Percentiles rank a stretch among this genome's conserved stretches.
Evolutionary conservation across 2,329 filamentous ascomycete species (phyloP).

Genomic region (Calycina marina): DNA sequence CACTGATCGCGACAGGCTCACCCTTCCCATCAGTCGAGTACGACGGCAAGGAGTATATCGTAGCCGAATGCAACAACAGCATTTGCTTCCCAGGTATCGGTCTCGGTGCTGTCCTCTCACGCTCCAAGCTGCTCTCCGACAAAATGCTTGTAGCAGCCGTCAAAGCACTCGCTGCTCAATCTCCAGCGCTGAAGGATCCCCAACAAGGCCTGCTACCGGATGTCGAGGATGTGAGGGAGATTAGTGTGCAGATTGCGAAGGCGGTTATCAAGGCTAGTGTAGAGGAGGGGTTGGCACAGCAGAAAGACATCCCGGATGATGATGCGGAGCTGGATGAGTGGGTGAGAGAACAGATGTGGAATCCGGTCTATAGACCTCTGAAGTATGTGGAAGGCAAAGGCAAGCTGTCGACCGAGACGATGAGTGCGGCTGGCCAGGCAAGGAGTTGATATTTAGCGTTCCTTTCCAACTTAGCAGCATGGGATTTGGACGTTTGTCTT

Average conservation of each 20-base stretch:
- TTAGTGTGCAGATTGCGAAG: constrained; percentile 64
- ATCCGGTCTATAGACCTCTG: constrained; percentile 51
- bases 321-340: constrained; percentile 30
- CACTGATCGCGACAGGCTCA: constrained; percentile 68
- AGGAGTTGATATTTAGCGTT: constrained; percentile 31
- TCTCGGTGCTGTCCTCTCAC: constrained; percentile 59
- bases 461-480: too few species aligned
- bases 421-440: constrained; percentile 39
- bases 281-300: constrained; percentile 51
- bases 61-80: constrained; percentile 80
- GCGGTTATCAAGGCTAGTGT: constrained; percentile 61
- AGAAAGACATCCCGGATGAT: constrained; percentile 45
- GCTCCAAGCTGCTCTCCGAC: constrained; percentile 52
- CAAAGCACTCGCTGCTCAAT: constrained; percentile 53
- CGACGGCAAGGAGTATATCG: constrained; percentile 31
- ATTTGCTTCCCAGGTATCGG: constrained; percentile 79
- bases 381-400: constrained; percentile 33
- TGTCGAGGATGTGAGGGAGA: constrained; percentile 56
- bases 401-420: too few species aligned
- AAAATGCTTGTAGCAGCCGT: constrained; percentile 73
- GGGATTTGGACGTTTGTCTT: not conserved
- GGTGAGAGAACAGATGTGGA: constrained; percentile 72
- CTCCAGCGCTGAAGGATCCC: constrained; percentile 51
- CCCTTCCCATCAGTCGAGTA: constrained; percentile 64
- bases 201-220: constrained; percentile 60